A percentile compares a stretch with the other conserved stretches of the same genome.
These are phyloP conservation scores for Tranzscheliella williamsii DNA, from an alignment of 1,284 basidiomycete species.

Conservation along the genomic window DNA sequence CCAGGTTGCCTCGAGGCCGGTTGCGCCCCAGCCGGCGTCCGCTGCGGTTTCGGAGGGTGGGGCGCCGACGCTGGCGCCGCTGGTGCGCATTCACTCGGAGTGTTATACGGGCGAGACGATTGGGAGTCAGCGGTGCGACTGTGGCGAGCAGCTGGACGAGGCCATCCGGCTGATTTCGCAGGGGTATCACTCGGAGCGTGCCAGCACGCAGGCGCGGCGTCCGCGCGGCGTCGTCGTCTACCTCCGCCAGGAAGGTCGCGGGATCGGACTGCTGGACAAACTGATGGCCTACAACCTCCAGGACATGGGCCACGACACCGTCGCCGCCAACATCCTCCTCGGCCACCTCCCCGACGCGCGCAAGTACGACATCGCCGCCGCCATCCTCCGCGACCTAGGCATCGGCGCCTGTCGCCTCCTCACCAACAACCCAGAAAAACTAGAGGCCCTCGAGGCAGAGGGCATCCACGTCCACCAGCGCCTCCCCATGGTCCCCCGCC, in stretches of 20 bases:
- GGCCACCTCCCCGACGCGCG: conserved; percentile 93
- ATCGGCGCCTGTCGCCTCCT: conserved; percentile 73
- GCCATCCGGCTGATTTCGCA: conserved; percentile 82
- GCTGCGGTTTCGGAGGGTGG: conserved; percentile 34
- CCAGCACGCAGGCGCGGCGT: not conserved
- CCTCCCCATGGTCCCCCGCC: conserved; percentile 90
- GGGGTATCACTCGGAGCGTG: conserved; percentile 2
- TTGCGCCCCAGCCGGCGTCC: conserved; percentile 62
- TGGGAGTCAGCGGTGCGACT: conserved; percentile 97
- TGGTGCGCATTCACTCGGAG: conserved; percentile 95
- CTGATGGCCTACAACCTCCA: conserved; percentile 97
- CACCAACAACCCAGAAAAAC: conserved; percentile 98
- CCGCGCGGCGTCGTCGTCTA: conserved; percentile 85
- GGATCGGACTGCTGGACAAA: conserved; percentile 93
- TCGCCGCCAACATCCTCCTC: conserved; percentile 92
- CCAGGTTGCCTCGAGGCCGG: conserved; percentile 65
- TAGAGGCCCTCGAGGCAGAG: conserved; percentile 81
- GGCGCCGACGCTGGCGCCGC: conserved; percentile 65
- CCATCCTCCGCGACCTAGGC: conserved; percentile 85
- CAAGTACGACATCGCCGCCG: conserved; percentile 86
- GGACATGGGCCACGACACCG: conserved; percentile 96
- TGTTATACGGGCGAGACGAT: conserved; percentile 99
- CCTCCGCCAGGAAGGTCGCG: conserved; percentile 96
- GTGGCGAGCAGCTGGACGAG: conserved; percentile 96
- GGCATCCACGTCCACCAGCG: conserved; percentile 80